phyloP scores from a whole-genome alignment of 495 filamentous ascomycete species.

The Penicillium pulvis region DNA sequence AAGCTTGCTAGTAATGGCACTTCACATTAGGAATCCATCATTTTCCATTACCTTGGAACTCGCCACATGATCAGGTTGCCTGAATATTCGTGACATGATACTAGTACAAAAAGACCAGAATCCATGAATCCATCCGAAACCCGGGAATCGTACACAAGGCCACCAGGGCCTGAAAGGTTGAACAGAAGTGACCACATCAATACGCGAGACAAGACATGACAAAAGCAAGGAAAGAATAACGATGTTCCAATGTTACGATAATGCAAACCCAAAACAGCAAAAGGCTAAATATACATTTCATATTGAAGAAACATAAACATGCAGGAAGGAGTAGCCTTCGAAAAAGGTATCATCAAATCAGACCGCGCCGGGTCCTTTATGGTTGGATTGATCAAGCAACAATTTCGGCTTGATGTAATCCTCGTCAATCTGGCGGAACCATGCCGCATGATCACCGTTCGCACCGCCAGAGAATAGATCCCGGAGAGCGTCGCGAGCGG shows the following conservation, averaged over 20 bases:
- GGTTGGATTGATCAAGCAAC: slow-evolving; percentile 72
- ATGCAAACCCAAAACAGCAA: slow-evolving; percentile 24
- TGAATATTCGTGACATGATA: neutral
- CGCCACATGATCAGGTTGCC: neutral
- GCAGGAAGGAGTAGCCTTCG: slow-evolving; percentile 15
- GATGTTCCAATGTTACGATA: slow-evolving; percentile 12
- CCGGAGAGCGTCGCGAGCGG: slow-evolving; percentile 66
- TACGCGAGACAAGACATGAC: neutral
- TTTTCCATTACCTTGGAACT: neutral
- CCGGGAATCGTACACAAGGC: neutral
- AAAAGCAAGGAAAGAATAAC: slow-evolving; percentile 2
- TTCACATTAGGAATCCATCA: too few relatives aligned
- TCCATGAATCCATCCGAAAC: neutral
- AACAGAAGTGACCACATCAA: neutral
- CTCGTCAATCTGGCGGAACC: slow-evolving; percentile 94
- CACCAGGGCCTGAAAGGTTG: slow-evolving; percentile 5
- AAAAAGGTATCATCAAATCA: slow-evolving; percentile 28
- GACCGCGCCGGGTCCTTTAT: slow-evolving; percentile 48
- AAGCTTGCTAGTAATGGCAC: neutral
- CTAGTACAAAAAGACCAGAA: neutral
- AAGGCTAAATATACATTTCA: slow-evolving; percentile 34
- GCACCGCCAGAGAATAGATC: slow-evolving; percentile 71
- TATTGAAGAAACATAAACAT: slow-evolving; percentile 15
- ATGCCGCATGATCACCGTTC: slow-evolving; percentile 82
- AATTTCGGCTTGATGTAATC: slow-evolving; percentile 95